Evolutionary conservation across 2,329 filamentous ascomycete genomes (phyloP), one percentile per base, ranked within the genome.

Genomic region (Aspergillus costaricaensis): DNA sequence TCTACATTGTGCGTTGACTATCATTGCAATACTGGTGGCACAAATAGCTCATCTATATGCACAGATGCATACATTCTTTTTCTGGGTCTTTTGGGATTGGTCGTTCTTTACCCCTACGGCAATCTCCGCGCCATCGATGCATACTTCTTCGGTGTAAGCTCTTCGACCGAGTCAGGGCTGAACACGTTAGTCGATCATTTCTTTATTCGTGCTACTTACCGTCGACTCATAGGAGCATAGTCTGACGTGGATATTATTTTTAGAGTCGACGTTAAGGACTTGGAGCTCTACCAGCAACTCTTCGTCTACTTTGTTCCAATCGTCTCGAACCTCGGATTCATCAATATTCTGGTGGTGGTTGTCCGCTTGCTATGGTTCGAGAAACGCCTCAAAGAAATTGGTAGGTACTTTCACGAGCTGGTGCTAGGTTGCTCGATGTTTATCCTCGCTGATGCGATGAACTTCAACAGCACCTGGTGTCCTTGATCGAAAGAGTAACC

Each of bases 251-350:
- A 14, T 25, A 9, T 44, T 5, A 51, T 43, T n/a, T 27, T n/a
- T 12, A 85, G 82, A 14, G 67, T 84, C 43, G 82, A 85, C 64
- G 68, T 85, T 52, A 84, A 83, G 49, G 69, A 73, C 1, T 67
- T 85, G 15, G 76, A 76, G 60, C 76, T 74, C 0, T 85, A 84
- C 59, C 83, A 85, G 65, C 83, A 85, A 64, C 62, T 85, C 3
- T 80, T 78, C 54, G 65, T 84, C 38, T 85, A 84, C 65, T 73
- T 84, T 49, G 70, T 82, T 17, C 81, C 83, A 0, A 75, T 82
- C 7, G 59, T 85, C 2, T 79, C 77, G 0, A 83, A 84, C 58
- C 59, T 82, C 15, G 77, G 77, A 0, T 82, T 83, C 63, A 72
- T 85, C 66, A 84, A 84, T 64, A 78, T 80, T 3, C 55, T 81